Conservation (phyloP, 768 basidiomycete genomes). For the Cystofilobasidium capitatum region DNA sequence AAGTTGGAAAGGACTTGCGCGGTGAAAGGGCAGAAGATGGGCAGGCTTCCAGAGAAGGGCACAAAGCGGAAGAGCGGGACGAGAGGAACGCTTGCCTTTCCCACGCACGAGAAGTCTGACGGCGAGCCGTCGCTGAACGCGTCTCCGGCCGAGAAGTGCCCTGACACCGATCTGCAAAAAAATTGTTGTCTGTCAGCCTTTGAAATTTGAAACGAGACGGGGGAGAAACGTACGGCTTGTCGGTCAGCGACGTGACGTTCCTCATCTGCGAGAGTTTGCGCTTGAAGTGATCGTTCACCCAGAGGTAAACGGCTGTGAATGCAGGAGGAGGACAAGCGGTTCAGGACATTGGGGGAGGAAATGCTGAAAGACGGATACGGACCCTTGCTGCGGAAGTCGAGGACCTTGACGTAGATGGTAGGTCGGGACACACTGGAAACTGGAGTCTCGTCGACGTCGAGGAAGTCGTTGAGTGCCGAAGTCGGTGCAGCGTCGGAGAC, state of each 20-base stretch:
- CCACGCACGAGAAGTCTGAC: slow-evolving; percentile 85
- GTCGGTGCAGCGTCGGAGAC: slow-evolving; percentile 74
- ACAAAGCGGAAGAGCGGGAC: slow-evolving; percentile 67
- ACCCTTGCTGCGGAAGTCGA: slow-evolving; percentile 68
- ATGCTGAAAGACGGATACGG: slow-evolving; percentile 6
- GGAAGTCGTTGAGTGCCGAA: slow-evolving; percentile 76
- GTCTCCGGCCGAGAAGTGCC: slow-evolving; percentile 86
- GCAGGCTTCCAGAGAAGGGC: slow-evolving; percentile 63
- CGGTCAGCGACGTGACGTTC: slow-evolving; percentile 77
- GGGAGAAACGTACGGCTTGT: slow-evolving; percentile 53
- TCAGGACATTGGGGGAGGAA: background rate
- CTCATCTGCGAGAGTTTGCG: slow-evolving; percentile 89
- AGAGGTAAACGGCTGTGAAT: slow-evolving; percentile 71
- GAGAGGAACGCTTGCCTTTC: slow-evolving; percentile 71
- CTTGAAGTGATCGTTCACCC: slow-evolving; percentile 80
- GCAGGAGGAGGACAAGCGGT: background rate
- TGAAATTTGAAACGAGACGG: too few species aligned
- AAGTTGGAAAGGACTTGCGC: background rate
- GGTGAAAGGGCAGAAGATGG: slow-evolving; percentile 88
- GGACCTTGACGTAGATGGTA: slow-evolving; percentile 76
- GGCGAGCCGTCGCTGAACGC: slow-evolving; percentile 84
- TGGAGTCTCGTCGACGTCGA: slow-evolving; percentile 83
- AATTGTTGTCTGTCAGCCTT: background rate
- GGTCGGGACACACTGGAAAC: slow-evolving; percentile 60
- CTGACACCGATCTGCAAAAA: slow-evolving; percentile 55